These are phyloP conservation scores for Sporisorium reilianum DNA, from an alignment of 1,284 basidiomycete species.

Conservation along the genomic window DNA sequence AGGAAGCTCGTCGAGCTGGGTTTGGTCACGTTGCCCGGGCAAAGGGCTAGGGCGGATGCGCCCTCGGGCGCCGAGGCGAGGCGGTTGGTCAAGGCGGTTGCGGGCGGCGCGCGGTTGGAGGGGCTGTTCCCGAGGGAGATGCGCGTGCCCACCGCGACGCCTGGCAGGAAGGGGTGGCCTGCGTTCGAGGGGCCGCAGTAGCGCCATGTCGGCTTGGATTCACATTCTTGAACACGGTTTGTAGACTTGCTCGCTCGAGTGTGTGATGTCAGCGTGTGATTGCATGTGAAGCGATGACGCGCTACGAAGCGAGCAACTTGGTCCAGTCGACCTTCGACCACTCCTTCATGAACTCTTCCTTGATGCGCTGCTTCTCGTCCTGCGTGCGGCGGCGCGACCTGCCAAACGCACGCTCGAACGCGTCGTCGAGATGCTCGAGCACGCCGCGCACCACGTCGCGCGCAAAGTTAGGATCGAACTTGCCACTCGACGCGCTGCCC, in stretches of 20 bases:
- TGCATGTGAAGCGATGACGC: not conserved
- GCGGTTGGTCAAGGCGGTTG: constrained; percentile 51
- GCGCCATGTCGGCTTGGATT: no score
- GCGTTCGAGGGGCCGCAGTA: constrained; percentile 12
- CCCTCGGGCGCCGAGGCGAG: constrained; percentile 46
- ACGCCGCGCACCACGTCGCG: constrained; percentile 93
- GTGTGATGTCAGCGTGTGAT: not conserved
- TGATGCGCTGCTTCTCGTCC: constrained; percentile 77
- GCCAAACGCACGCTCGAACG: constrained; percentile 71
- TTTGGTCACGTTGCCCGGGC: constrained; percentile 37
- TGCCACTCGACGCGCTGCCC: constrained; percentile 16
- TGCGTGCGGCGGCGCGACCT: constrained; percentile 71
- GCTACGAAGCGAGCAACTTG: constrained; percentile 41
- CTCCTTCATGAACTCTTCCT: constrained; percentile 74
- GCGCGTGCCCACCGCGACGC: constrained; percentile 64
- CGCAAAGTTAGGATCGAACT: constrained; percentile 75
- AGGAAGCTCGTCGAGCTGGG: constrained; percentile 55
- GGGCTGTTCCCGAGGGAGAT: constrained; percentile 67
- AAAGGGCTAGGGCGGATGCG: constrained; percentile 29
- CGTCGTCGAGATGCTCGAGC: constrained; percentile 84
- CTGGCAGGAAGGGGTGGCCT: constrained; percentile 56
- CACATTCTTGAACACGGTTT: no score
- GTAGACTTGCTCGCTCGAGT: no score
- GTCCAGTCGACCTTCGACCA: constrained; percentile 71
- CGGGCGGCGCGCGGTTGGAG: constrained; percentile 57